A percentile compares a stretch with the other conserved stretches of the same genome.
Conservation (phyloP, 163 green algal species). For the Scenedesmus sp. region DNA sequence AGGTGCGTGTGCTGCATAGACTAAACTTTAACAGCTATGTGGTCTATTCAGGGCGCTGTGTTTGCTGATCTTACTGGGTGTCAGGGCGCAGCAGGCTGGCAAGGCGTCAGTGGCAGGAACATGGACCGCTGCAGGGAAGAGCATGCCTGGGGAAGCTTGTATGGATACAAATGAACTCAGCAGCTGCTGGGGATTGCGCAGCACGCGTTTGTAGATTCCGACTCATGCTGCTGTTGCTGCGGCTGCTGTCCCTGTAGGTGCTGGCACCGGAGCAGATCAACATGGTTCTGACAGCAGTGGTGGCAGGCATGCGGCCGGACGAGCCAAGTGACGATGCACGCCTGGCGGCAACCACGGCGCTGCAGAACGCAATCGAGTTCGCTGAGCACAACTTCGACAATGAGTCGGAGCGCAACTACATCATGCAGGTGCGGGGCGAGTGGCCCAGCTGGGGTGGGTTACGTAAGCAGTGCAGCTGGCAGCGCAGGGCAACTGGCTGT, state of each 20-base stretch:
- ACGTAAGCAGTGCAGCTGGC: not conserved
- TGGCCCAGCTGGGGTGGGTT: not conserved
- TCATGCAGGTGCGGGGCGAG: conserved; percentile 89
- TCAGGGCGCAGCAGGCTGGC: too few relatives aligned
- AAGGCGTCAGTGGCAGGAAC: not conserved
- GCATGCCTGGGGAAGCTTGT: not conserved
- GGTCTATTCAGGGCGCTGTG: not conserved
- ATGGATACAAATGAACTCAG: not conserved
- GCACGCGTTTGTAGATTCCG: not conserved
- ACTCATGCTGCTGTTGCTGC: not conserved
- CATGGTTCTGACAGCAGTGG: conserved; percentile 96
- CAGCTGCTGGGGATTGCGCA: not conserved
- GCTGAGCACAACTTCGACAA: conserved; percentile 97
- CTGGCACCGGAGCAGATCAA: conserved; percentile 94
- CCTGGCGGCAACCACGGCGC: conserved; percentile 91
- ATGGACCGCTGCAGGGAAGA: not conserved
- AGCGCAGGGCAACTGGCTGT: not conserved
- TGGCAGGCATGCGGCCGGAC: conserved; percentile 88
- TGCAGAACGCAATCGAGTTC: conserved; percentile 97
- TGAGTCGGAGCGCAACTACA: conserved; percentile 94
- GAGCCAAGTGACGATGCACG: conserved; percentile 88
- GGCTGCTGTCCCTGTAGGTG: conserved; percentile 46
- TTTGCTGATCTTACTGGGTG: too few relatives aligned
- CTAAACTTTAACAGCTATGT: not conserved
- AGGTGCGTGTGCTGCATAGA: conserved; percentile 39